These are phyloP conservation scores for Paramyrothecium roridum DNA, from an alignment of 2,329 filamentous ascomycete species.

Conservation along the genomic window DNA sequence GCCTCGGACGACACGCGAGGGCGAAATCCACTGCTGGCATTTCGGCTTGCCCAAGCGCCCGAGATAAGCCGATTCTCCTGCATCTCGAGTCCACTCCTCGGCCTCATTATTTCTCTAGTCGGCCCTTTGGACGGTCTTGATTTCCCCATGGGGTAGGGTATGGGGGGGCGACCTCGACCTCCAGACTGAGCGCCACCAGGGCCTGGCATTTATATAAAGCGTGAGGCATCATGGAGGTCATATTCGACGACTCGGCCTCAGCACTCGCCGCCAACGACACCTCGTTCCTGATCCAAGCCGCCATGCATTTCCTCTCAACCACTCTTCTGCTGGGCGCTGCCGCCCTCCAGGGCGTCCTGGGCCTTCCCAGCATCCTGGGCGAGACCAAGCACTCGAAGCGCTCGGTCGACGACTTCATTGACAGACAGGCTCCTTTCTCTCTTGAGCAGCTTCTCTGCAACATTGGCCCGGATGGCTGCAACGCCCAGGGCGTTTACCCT, in stretches of 20 bases:
- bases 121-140: background rate
- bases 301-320: slow-evolving; percentile 50
- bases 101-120: background rate
- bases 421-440: slow-evolving; percentile 48
- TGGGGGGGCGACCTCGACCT: background rate
- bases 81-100: background rate
- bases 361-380: slow-evolving; percentile 32
- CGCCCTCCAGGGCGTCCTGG: slow-evolving; percentile 49
- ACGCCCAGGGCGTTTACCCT: slow-evolving; percentile 40
- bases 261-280: slow-evolving; percentile 24
- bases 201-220: slow-evolving; percentile 12
- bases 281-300: slow-evolving; percentile 27
- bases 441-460: slow-evolving; percentile 53
- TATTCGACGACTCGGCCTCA: slow-evolving; percentile 17
- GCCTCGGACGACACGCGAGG: background rate
- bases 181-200: background rate
- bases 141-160: slow-evolving; percentile 10
- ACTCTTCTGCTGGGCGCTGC: slow-evolving; percentile 47
- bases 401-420: slow-evolving; percentile 50
- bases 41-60: background rate
- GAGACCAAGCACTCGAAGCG: slow-evolving; percentile 38
- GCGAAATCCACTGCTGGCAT: background rate
- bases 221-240: slow-evolving; percentile 18
- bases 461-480: slow-evolving; percentile 53
- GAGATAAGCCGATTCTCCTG: background rate